These are phyloP conservation scores for Apodospora peruviana DNA, from an alignment of 495 filamentous ascomycete genomes.

Conservation along the genomic window DNA sequence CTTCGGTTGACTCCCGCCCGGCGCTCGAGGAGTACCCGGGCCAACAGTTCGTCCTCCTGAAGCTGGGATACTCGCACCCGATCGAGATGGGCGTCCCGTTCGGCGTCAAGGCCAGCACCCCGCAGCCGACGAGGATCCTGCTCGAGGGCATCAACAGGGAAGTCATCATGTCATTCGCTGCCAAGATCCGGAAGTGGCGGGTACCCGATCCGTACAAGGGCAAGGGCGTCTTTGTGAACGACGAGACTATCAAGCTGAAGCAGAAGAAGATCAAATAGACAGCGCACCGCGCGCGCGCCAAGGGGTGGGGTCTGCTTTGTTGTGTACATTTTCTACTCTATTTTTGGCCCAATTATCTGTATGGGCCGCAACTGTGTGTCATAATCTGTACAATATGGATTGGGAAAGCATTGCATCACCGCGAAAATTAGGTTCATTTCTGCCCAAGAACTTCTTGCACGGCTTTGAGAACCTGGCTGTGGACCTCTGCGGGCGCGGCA, in stretches of 20 bases:
- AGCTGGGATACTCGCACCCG: conserved; percentile 93
- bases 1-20: conserved; percentile 77
- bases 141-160: conserved; percentile 83
- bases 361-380: conserved; percentile 5
- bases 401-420: too few relatives aligned
- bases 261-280: conserved; percentile 96
- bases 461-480: conserved; percentile 69
- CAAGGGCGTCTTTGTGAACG: conserved; percentile 96
- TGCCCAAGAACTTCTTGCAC: conserved; percentile 69
- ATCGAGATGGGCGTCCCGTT: conserved; percentile 79
- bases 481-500: conserved; percentile 70
- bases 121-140: conserved; percentile 89
- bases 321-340: conserved; percentile 12
- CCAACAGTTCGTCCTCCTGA: conserved; percentile 82
- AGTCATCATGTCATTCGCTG: conserved; percentile 82
- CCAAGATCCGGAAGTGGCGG: conserved; percentile 81
- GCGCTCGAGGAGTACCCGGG: conserved; percentile 65
- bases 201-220: conserved; percentile 97
- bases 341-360: conserved; percentile 9
- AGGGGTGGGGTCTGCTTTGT: background rate
- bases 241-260: conserved; percentile 96
- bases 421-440: too few relatives aligned
- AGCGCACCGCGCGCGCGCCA: too few relatives aligned
- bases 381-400: conserved; percentile 25
- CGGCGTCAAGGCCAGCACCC: conserved; percentile 81